Percentiles rank a stretch among this genome's conserved stretches.
These are phyloP conservation scores for Dryas drummondii DNA, from an alignment of 306 rosid genomes.

Conservation along the genomic window DNA sequence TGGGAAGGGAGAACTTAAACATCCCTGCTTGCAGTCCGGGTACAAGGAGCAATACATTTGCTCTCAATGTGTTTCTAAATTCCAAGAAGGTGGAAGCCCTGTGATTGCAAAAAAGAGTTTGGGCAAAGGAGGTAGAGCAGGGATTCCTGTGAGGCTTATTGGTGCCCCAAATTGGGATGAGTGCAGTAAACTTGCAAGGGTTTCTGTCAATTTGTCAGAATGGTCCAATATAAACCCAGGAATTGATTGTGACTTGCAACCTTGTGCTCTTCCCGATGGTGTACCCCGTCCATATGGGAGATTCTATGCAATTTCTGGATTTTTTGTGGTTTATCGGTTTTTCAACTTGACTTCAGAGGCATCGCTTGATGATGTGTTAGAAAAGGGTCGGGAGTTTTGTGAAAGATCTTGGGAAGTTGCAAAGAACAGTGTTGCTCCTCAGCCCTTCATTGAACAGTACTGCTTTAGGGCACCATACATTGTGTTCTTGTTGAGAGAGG, in stretches of 20 bases:
- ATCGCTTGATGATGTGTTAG: slow-evolving; percentile 74
- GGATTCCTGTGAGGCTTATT: slow-evolving; percentile 47
- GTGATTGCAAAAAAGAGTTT: slow-evolving; percentile 26
- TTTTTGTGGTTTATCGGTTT: slow-evolving; percentile 83
- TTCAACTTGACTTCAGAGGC: slow-evolving; percentile 84
- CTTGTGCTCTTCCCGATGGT: slow-evolving; percentile 71
- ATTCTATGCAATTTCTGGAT: slow-evolving; percentile 86
- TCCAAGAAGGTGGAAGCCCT: slow-evolving; percentile 46
- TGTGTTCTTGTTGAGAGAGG: slow-evolving; percentile 76
- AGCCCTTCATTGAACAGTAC: slow-evolving; percentile 94
- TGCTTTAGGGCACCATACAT: slow-evolving; percentile 96
- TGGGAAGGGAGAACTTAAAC: slow-evolving; percentile 55
- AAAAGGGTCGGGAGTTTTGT: slow-evolving; percentile 74
- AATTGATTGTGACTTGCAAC: slow-evolving; percentile 71
- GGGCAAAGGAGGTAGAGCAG: slow-evolving; percentile 42
- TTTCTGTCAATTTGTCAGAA: slow-evolving; percentile 77
- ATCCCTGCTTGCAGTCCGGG: slow-evolving; percentile 93
- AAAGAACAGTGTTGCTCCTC: slow-evolving; percentile 77
- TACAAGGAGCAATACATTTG: slow-evolving; percentile 65
- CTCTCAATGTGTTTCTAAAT: slow-evolving; percentile 46
- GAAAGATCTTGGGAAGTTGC: slow-evolving; percentile 82
- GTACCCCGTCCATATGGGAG: slow-evolving; percentile 75
- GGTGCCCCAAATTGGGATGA: slow-evolving; percentile 90
- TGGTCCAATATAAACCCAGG: slow-evolving; percentile 64
- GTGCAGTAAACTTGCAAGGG: slow-evolving; percentile 69